Percentiles rank a stretch among this genome's conserved stretches.
Evolutionary conservation across 1,284 basidiomycete genomes (phyloP).

Genomic region (Papiliotrema fonsecae): DNA sequence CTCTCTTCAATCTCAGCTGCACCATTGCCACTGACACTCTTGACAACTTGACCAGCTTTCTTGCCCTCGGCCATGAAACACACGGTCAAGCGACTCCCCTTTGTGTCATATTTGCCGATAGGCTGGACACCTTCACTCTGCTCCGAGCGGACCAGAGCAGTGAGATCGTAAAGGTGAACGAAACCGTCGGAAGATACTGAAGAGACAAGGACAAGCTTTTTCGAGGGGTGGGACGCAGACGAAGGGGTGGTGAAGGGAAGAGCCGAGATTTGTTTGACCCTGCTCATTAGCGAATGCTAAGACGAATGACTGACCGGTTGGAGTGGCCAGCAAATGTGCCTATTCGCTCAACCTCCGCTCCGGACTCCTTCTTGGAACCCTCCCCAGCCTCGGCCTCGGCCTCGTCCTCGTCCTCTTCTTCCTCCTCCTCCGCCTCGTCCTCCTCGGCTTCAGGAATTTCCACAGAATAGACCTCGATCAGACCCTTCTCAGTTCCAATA

Average conservation of each 20-base stretch:
- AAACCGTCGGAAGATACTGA: slow-evolving; percentile 80
- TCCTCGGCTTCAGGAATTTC: slow-evolving; percentile 23
- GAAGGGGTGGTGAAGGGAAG: slow-evolving; percentile 27
- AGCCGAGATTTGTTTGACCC: slow-evolving; percentile 43
- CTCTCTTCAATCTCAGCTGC: slow-evolving; percentile 24
- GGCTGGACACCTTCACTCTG: slow-evolving; percentile 52
- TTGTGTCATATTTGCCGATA: slow-evolving; percentile 68
- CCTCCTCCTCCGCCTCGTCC: slow-evolving; percentile 21
- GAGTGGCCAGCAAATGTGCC: slow-evolving; percentile 41
- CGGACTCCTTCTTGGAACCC: slow-evolving; percentile 11
- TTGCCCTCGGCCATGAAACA: slow-evolving; percentile 60
- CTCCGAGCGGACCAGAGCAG: slow-evolving; percentile 37
- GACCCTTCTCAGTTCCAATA: slow-evolving; percentile 80
- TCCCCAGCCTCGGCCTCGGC: too few relatives aligned
- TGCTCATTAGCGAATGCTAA: slow-evolving; percentile 7
- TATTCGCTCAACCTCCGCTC: slow-evolving; percentile 30
- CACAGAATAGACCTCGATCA: slow-evolving; percentile 64
- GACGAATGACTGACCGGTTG: slow-evolving; percentile 32
- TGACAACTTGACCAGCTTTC: slow-evolving; percentile 40
- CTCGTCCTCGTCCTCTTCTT: slow-evolving; percentile 21
- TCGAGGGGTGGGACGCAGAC: slow-evolving; percentile 8
- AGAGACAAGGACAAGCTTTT: slow-evolving; percentile 58
- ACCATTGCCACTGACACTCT: slow-evolving; percentile 24
- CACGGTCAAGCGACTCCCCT: slow-evolving; percentile 77
- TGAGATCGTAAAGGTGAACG: slow-evolving; percentile 72